Base-by-base conservation (phyloP, 805 yeast genomes). In the Schwanniomyces sp. region DNA sequence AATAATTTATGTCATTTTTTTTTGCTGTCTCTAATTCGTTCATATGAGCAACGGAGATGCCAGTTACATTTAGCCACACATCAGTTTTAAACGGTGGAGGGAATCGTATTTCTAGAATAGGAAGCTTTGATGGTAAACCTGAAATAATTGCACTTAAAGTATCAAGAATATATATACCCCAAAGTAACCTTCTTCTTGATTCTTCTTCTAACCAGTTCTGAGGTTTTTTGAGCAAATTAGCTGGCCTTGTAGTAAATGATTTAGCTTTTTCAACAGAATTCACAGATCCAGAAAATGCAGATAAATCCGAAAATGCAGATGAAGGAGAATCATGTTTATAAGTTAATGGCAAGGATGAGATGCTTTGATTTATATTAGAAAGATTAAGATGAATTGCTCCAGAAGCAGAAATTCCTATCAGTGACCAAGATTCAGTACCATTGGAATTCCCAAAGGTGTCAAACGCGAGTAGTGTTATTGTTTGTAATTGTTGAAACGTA, bases 91-190 rank as follows among this genome's bases (percentile, higher is more conserved):
- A 12, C 5, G 59, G 57, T n/a, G 52, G 41, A 2, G 45, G 28
- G 36, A 51, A 46, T 9, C 45, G 26, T 12, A 53, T 40, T 36
- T 52, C 56, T 12, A 34, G 30, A 8, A 36, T 42, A 3, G 53
- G 56, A 12, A 53, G 38, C 34, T 55, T 54, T 9, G 49, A 34
- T 7, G 44, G 40, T 25, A 52, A 52, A 18, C 46, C 51, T 34
- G 50, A 52, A 12, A 50, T 47, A 45, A 50, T 47, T 39, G 55
- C 52, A 8, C 51, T 45, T 5, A 55, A 28, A 24, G 40, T 45
- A 34, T 54, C 57, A 9, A 55, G 51, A 24, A 50, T 52, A 36
- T 49, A 55, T 40, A 55, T 48, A 27, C 54, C 59, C 56, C 57
- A 55, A 18, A 54, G 37, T 17, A 53, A 37, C 7, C 46, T 43